Base-by-base conservation (phyloP, 192 early-diverging fungal genomes). In the Umbelopsis sp. region DNA sequence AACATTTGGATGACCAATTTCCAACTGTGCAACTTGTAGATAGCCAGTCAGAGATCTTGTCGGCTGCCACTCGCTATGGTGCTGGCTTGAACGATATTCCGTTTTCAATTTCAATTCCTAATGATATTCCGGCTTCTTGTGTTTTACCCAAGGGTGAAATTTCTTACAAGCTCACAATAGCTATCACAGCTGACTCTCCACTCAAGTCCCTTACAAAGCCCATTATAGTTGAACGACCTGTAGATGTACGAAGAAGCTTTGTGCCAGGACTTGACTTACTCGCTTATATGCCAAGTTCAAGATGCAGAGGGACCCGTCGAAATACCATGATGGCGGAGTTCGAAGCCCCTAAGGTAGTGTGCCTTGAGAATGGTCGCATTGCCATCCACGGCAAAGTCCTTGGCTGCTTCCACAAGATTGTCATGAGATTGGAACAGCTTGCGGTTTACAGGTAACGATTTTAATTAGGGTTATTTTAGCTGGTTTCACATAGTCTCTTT, bases 401-500 rank as follows among this genome's bases (percentile, higher is more conserved):
- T 35, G 55, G 55, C 18, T 61, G 55, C 55, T 61, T 61, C n/a
- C 27, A 61, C 18, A 61, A 61, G 55, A 61, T 61, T 35, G 55
- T 61, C 18, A n/a, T 61, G 30, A 25, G 55, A 2, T 18, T 61
- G 11, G 55, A 61, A 25, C 55, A 61, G 33, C 33, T 61, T 12
- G 27, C 27, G 3, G 55, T 61, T 33, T 61, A 61, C 30, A 61
- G 55, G 55, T 61, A 30, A 35, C 27, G 27, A 1, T 23, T 1
- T 37, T n/a, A 27, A 4, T 33, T 37, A 18, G 1, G 16, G 18
- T 11, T 11, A 3, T 30, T 12, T 16, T 7, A 61, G 30, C 4
- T 11, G 11, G 51, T 53, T 20, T 33, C 15, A 16, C 18, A 61
- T 16, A 35, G 7, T 7, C 9, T 2, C 1, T 18, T 6, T 13